A percentile compares a stretch with the other conserved stretches of the same genome.
Evolutionary conservation across 2,329 filamentous ascomycete genomes (phyloP).

Genomic region (Penicillium nordicum): DNA sequence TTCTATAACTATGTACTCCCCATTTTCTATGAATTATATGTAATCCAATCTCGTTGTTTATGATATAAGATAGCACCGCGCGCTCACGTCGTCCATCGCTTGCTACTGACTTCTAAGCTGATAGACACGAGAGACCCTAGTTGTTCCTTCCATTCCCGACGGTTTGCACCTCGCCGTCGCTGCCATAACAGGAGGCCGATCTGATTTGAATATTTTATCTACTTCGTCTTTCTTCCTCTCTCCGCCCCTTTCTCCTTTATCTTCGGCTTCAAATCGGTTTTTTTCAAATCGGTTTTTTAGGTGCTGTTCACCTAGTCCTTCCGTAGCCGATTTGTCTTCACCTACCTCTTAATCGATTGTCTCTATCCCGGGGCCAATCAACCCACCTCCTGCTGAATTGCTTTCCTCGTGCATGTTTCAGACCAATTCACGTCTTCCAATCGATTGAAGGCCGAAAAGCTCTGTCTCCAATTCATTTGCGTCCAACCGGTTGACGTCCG

Average conservation of each 20-base stretch:
- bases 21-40: neutral
- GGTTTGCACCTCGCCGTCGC: neutral
- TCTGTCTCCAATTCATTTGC: neutral
- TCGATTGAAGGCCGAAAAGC: neutral
- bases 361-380: neutral
- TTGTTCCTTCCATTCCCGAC: neutral
- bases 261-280: neutral
- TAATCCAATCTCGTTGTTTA: neutral
- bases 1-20: neutral
- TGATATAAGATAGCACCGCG: neutral
- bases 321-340: neutral
- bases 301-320: neutral
- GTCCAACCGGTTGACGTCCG: neutral
- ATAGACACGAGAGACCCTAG: neutral
- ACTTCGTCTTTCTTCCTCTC: neutral
- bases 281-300: neutral
- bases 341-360: neutral
- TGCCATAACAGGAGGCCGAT: neutral
- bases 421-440: no score
- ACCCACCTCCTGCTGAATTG: neutral
- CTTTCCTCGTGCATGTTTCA: neutral
- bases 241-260: neutral
- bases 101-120: neutral
- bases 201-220: neutral
- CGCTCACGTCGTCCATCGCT: neutral